phyloP scores from a whole-genome alignment of 192 early-diverging fungal species.

The Spinellus fusiger region DNA sequence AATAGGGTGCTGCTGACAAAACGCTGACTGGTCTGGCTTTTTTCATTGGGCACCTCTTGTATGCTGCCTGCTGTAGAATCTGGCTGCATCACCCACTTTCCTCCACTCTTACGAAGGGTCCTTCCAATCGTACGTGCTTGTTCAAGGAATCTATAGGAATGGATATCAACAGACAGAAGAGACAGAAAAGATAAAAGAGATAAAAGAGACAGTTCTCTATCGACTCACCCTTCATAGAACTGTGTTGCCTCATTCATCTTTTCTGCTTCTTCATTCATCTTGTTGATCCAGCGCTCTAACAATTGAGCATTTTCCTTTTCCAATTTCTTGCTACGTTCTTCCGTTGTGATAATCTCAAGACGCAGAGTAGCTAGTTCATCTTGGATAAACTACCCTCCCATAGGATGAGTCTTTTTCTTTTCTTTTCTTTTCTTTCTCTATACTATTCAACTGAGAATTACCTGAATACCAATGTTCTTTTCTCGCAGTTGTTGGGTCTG shows the following conservation, averaged over 20 bases:
- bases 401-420: too few relatives aligned
- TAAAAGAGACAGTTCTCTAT: constrained; percentile 2
- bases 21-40: constrained; percentile 5
- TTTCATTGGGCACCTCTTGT: neutral
- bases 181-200: neutral
- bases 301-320: constrained; percentile 82
- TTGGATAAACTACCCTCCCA: constrained; percentile 60
- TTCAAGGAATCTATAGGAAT: neutral
- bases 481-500: constrained; percentile 56
- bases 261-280: constrained; percentile 83
- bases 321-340: constrained; percentile 59
- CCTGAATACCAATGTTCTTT: constrained; percentile 91
- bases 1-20: constrained; percentile 22
- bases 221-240: constrained; percentile 71
- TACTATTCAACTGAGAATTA: constrained; percentile 12
- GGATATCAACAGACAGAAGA: neutral
- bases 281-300: constrained; percentile 87
- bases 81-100: constrained; percentile 1
- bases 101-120: neutral
- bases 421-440: neutral
- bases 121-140: neutral
- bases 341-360: constrained; percentile 78
- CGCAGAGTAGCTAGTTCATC: constrained; percentile 89
- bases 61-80: neutral
- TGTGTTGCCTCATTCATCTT: constrained; percentile 91